Conservation (phyloP, 306 rosid species). For the Mimosa pudica region DNA sequence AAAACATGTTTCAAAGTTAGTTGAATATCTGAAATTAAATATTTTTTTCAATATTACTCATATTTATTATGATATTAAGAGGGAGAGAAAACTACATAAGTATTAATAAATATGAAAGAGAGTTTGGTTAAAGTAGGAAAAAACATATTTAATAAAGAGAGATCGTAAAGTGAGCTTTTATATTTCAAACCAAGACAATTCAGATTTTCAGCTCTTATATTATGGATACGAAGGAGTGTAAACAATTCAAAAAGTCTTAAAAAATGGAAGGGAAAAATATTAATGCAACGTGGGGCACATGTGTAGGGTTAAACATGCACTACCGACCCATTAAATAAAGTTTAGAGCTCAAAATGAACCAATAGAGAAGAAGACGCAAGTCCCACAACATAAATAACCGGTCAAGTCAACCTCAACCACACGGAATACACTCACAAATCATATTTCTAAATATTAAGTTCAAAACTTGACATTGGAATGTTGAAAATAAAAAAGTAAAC, state of each 20-base stretch:
- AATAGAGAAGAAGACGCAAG: background rate
- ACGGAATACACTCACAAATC: background rate
- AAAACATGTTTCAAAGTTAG: too few relatives aligned
- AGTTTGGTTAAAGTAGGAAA: too few relatives aligned
- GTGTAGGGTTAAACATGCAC: background rate
- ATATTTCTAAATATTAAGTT: background rate
- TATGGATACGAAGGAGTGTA: too few relatives aligned
- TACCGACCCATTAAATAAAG: slow-evolving; percentile 16
- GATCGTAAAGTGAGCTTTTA: too few relatives aligned
- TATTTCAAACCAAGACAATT: too few relatives aligned
- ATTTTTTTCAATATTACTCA: too few relatives aligned
- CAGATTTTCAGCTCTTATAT: too few relatives aligned
- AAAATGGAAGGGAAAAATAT: background rate
- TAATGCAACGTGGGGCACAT: slow-evolving; percentile 2
- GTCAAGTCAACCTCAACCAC: slow-evolving; percentile 4
- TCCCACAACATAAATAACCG: background rate
- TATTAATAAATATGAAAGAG: too few relatives aligned
- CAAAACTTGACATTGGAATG: background rate
- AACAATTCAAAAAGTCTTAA: background rate
- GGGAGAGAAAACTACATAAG: too few relatives aligned
- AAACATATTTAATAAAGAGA: too few relatives aligned
- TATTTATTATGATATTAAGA: too few relatives aligned
- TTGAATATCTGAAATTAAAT: too few relatives aligned
- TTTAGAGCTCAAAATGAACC: background rate
- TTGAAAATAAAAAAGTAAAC: background rate